These are phyloP conservation scores for Candida frijolesensis DNA, from an alignment of 1,139 yeast genomes.

Conservation along the genomic window DNA sequence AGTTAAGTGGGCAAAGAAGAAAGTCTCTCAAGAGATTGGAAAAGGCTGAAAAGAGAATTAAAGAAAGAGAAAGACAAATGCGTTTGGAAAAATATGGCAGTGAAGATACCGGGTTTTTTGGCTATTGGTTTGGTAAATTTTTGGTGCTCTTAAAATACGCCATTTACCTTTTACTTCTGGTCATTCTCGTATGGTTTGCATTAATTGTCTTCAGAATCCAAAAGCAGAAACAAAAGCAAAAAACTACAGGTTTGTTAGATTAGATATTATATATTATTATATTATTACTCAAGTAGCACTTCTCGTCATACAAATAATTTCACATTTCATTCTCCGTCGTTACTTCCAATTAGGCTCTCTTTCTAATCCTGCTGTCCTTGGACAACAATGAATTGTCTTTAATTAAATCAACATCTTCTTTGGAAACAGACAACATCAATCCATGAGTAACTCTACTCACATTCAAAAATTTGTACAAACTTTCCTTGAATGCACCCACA, in stretches of 20 bases:
- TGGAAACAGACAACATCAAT: slow-evolving; percentile 28
- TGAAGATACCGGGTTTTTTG: slow-evolving; percentile 37
- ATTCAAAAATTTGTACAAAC: slow-evolving; percentile 36
- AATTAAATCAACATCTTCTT: slow-evolving; percentile 15
- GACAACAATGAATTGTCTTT: slow-evolving; percentile 7
- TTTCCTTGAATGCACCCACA: slow-evolving; percentile 12
- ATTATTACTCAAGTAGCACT: background rate
- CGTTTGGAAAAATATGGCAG: slow-evolving; percentile 45
- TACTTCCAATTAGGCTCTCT: slow-evolving; percentile 9
- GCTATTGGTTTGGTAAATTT: slow-evolving; percentile 23
- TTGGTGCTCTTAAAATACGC: slow-evolving; percentile 31
- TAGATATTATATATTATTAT: slow-evolving; percentile 14
- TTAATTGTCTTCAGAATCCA: slow-evolving; percentile 53
- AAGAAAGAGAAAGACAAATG: slow-evolving; percentile 41
- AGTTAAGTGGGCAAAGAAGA: slow-evolving; percentile 26
- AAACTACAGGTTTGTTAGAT: slow-evolving; percentile 45
- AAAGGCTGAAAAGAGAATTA: slow-evolving; percentile 45
- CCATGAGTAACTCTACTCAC: slow-evolving; percentile 54
- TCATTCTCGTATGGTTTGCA: slow-evolving; percentile 46
- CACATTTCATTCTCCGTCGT: background rate
- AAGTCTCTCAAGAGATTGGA: slow-evolving; percentile 38
- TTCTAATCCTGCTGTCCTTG: slow-evolving; percentile 11
- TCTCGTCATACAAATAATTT: background rate
- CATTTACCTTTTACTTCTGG: slow-evolving; percentile 28
- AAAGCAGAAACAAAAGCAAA: slow-evolving; percentile 40